Evolutionary conservation across 1,139 yeast genomes (phyloP), one percentile per base, ranked within the genome.

Genomic region (Sugiyamaella grinbergsii): DNA sequence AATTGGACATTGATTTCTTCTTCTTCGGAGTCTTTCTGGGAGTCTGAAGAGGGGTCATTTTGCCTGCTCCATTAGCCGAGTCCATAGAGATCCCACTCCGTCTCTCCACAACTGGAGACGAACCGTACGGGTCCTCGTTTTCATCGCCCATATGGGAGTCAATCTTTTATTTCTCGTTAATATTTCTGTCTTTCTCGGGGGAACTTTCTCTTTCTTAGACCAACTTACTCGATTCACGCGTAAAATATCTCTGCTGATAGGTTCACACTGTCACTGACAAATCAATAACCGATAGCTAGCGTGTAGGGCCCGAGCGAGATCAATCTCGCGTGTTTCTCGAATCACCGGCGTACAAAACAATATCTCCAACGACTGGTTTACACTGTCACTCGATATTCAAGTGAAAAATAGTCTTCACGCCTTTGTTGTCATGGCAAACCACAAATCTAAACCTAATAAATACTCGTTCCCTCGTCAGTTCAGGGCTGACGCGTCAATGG

Each of bases 381-480:
- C 26, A 5, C 15, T 10, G 11, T 22, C 26, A 34, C 15, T 19
- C 26, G 19, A 19, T 3, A 36, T 7, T 11, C 19, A n/a, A 18
- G 5, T 40, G 34, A 28, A 40, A 40, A 40, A 28, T 40, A 20
- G 6, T 15, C 8, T 10, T 28, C 8, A 34, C 16, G 4, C 13
- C 26, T n/a, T 20, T 40, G 43, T 40, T 40, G 43, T 40, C 43
- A 40, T 40, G 43, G 43, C 43, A 40, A 28, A 39, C 5, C 19
- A 19, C 8, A 23, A 16, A 20, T 11, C 10, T 18, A 34, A 16
- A 34, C 24, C 23, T 18, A 10, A 26, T 22, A 38, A 7, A 5
- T 24, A 5, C n/a, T 24, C 24, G 22, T n/a, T 37, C 29, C 4
- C 8, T 11, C 23, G 11, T 11, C 13, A 10, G n/a, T 5, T 31